A percentile compares a stretch with the other conserved stretches of the same genome.
These are phyloP conservation scores for Sarocladium oryzae DNA, from an alignment of 2,329 filamentous ascomycete species.

Conservation along the genomic window DNA sequence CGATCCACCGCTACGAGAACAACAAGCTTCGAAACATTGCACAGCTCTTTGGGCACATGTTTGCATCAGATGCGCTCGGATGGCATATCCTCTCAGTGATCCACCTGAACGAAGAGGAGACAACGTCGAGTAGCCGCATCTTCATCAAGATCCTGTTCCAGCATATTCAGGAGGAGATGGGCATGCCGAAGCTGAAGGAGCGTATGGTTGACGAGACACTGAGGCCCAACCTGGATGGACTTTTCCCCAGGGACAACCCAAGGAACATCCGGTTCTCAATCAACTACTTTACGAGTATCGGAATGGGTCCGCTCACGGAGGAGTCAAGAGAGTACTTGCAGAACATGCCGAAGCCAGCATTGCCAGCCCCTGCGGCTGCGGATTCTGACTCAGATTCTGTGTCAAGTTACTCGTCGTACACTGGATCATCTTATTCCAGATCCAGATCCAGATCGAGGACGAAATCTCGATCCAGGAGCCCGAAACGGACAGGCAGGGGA, in stretches of 20 bases:
- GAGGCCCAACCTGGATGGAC: slow-evolving; percentile 69
- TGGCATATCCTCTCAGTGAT: slow-evolving; percentile 86
- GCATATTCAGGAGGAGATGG: slow-evolving; percentile 80
- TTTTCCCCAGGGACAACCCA: slow-evolving; percentile 86
- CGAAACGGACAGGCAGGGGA: slow-evolving; percentile 28
- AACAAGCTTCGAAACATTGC: slow-evolving; percentile 93
- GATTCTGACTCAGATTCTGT: slow-evolving; percentile 65
- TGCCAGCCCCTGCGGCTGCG: slow-evolving; percentile 56
- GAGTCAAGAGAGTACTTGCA: slow-evolving; percentile 88
- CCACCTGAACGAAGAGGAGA: slow-evolving; percentile 93
- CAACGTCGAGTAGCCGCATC: slow-evolving; percentile 91
- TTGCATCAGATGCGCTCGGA: slow-evolving; percentile 80
- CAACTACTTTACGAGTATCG: slow-evolving; percentile 98
- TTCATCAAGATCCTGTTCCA: slow-evolving; percentile 98
- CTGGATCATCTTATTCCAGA: slow-evolving; percentile 51
- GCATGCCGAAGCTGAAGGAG: slow-evolving; percentile 70
- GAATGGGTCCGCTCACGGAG: slow-evolving; percentile 90
- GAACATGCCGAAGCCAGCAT: slow-evolving; percentile 78
- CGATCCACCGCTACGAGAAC: slow-evolving; percentile 94
- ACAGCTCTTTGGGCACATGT: slow-evolving; percentile 86
- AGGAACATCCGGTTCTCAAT: slow-evolving; percentile 93
- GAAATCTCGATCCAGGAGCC: slow-evolving; percentile 35
- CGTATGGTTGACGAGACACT: slow-evolving; percentile 74
- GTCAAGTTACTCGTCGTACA: slow-evolving; percentile 74
- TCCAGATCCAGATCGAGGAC: slow-evolving; percentile 40